Evolutionary conservation across 345 rosid species (phyloP), one percentile per base, ranked within the genome.

Genomic region (Lumnitzera littorea): DNA sequence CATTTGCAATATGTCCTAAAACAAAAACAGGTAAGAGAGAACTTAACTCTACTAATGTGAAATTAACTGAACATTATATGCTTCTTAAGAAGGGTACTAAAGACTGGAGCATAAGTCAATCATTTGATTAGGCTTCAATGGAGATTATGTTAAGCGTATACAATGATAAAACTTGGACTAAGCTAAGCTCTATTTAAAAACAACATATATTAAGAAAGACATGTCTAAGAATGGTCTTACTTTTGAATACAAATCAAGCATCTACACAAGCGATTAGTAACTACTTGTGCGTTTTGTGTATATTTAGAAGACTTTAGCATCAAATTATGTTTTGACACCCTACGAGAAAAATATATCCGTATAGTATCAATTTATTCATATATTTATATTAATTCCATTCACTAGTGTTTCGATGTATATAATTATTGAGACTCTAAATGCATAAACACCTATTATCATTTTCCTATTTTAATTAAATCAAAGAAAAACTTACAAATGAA

Each of bases 401-500:
- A 20, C 20, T 20, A 9, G 43, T 9, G 11, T 36, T 36, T 36
- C 9, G 7, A 36, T 7, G 7, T 36, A 36, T 36, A 36, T 5
- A 5, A 36, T 36, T 36, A 36, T 64, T 59, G 57, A 46, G 62
- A 48, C 56, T 55, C 58, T 54, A 63, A 66, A 58, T 52, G 20
- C 20, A 20, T 20, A 20, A 20, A 20, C 20, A n/a, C 43, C 47
- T 49, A 55, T 71, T 12, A 49, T 24, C 27, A 47, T 25, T 27
- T 24, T 25, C 49, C 17, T 58, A 60, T 55, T 62, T 51, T 15
- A 67, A 43, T 17, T n/a, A 75, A 57, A 55, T 65, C 80, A 71
- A 69, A 53, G 12, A 69, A 71, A 72, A 64, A 46, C 20, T 20
- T 86, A 81, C 86, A 81, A 75, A 70, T 56, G 68, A 75, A 60